Evolutionary conservation across 1,284 basidiomycete genomes (phyloP).

Genomic region (Microbotryum scabiosae): DNA sequence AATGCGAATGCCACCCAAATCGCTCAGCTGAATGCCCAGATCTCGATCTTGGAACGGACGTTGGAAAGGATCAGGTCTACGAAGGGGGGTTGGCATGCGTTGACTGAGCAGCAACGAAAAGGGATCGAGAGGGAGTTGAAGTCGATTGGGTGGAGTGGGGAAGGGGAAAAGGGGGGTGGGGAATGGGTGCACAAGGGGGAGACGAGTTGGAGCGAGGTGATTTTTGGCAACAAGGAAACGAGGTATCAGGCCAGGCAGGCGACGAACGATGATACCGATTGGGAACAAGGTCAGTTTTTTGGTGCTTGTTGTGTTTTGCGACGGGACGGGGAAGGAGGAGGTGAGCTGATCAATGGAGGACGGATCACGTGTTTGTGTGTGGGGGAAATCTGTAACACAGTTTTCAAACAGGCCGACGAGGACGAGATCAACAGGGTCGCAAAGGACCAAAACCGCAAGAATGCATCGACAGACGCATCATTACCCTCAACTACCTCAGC

Average conservation of each 20-base stretch:
- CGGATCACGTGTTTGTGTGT: too few species aligned
- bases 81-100: neutral
- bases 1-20: constrained; percentile 12
- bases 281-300: constrained; percentile 26
- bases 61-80: neutral
- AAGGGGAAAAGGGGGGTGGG: constrained; percentile 12
- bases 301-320: too few species aligned
- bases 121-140: constrained; percentile 22
- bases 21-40: constrained; percentile 22
- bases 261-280: constrained; percentile 27
- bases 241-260: constrained; percentile 9
- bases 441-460: neutral
- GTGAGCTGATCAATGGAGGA: too few species aligned
- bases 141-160: constrained; percentile 26
- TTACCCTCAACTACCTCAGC: neutral
- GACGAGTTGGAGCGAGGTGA: constrained; percentile 31
- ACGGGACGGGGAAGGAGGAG: too few species aligned
- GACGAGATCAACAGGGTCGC: neutral
- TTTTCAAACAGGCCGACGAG: neutral
- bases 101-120: constrained; percentile 1
- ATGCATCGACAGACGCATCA: neutral
- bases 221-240: constrained; percentile 31
- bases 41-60: constrained; percentile 26
- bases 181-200: constrained; percentile 4
- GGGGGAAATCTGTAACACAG: neutral